phyloP scores from a whole-genome alignment of 768 basidiomycete genomes.

The Leccinum uliginosum region DNA sequence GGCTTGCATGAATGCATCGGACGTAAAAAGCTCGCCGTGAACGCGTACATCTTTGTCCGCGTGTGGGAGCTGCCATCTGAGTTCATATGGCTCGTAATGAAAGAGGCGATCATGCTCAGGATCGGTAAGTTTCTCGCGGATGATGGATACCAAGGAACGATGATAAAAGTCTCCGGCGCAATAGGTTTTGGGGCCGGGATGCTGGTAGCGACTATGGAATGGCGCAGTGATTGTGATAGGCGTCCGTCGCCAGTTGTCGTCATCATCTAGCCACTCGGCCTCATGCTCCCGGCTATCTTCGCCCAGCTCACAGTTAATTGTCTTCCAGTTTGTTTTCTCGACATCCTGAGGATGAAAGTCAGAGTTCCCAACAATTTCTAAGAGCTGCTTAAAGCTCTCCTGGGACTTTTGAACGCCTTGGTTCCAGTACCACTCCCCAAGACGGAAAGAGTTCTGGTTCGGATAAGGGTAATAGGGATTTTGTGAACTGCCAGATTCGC shows the following conservation, averaged over 20 bases:
- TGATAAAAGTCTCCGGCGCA: too few species aligned
- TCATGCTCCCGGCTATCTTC: neutral
- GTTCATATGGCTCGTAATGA: too few species aligned
- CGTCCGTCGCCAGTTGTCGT: neutral
- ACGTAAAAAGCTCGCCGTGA: too few species aligned
- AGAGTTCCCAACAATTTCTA: neutral
- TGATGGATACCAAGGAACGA: too few species aligned
- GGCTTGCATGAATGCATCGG: too few species aligned
- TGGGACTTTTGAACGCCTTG: neutral
- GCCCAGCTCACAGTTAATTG: neutral
- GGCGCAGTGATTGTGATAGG: too few species aligned
- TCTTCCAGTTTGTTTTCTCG: neutral
- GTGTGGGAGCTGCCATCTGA: too few species aligned
- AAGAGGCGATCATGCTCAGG: too few species aligned
- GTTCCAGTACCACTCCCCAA: neutral
- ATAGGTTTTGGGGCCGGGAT: too few species aligned
- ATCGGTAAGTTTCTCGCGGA: too few species aligned
- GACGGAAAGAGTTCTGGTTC: neutral
- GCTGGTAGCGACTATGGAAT: too few species aligned
- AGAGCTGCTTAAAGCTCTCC: neutral
- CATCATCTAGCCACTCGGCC: neutral
- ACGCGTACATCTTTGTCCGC: too few species aligned
- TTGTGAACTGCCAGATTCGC: neutral
- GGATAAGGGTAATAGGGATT: neutral
- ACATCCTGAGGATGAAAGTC: neutral